Evolutionary conservation across 352 stramenopile genomes (phyloP), one percentile per base, ranked within the genome.

Genomic region (Pythium monospermum): DNA sequence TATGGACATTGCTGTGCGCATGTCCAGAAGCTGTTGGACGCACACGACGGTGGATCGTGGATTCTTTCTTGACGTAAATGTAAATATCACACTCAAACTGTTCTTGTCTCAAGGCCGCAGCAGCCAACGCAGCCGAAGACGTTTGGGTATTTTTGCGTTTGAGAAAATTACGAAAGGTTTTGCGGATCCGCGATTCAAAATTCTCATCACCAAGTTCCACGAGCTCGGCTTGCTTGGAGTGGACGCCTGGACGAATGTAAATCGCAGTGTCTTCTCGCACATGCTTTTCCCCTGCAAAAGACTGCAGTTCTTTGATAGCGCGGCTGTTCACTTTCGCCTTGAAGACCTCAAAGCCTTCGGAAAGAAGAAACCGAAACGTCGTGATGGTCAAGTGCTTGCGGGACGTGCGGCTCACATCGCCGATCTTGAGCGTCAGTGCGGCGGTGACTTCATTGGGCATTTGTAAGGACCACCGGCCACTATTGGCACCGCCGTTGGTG

Each of bases 171-270:
- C 73, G 75, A 61, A 85, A 89, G 25, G 74, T 83, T 44, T 82
- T 72, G 50, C 72, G 68, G 45, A 91, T 72, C 26, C 81, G 78
- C 16, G 59, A 61, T 50, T 87, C 73, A 53, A 91, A 91, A 57
- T 89, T 91, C 26, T 41, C 55, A 22, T 71, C 52, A 10, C 62
- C 73, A 53, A 91, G 68, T 46, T 83, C 60, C 46, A 91, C 78
- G 41, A 89, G 69, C 51, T 89, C 81, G n/a, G 76, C 69, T 57
- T 91, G 81, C 53, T 88, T 91, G 25, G 81, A 89, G 61, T 89
- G 78, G 37, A 78, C 72, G 3, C 74, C 74, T 6, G 81, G 81
- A 3, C 70, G 69, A 57, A 91, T 89, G 68, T 91, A 91, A n/a
- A 91, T 67, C 15, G 76, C 74, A 19, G 32, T 28, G 49, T 91